phyloP scores from a whole-genome alignment of 2,329 filamentous ascomycete species.

The Parastagonospora nodorum region DNA sequence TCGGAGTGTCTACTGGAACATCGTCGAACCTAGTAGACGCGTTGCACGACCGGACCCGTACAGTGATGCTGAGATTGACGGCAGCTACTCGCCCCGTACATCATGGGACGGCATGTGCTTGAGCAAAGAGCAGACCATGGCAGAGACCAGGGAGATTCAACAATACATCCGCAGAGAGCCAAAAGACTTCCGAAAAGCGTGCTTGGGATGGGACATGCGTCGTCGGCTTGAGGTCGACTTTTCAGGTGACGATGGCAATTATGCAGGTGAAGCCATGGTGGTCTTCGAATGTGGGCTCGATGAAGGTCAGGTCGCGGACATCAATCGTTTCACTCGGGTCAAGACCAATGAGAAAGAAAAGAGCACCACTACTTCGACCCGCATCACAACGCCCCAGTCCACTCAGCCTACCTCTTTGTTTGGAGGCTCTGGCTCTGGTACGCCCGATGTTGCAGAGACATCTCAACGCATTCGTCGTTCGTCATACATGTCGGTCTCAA shows the following conservation, averaged over 20 bases:
- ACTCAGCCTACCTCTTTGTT: conserved; percentile 54
- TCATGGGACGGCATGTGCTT: conserved; percentile 76
- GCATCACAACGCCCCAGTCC: conserved; percentile 20
- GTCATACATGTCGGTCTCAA: conserved; percentile 43
- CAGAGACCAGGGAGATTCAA: conserved; percentile 83
- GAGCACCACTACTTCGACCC: conserved; percentile 19
- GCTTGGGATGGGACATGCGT: conserved; percentile 90
- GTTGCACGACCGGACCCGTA: conserved; percentile 73
- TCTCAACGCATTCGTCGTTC: conserved; percentile 33
- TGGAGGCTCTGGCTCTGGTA: conserved; percentile 48
- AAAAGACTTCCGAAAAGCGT: conserved; percentile 76
- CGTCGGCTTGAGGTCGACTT: conserved; percentile 87
- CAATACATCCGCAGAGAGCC: conserved; percentile 74
- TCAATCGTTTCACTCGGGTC: conserved; percentile 65
- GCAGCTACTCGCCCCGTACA: conserved; percentile 80
- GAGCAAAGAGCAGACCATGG: conserved; percentile 69
- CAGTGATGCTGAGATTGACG: conserved; percentile 65
- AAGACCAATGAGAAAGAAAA: conserved; percentile 45
- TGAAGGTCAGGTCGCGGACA: conserved; percentile 58
- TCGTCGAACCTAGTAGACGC: conserved; percentile 78
- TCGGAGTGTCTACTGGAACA: conserved; percentile 77
- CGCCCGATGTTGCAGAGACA: conserved; percentile 23
- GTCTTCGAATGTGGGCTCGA: conserved; percentile 75
- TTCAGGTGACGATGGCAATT: conserved; percentile 75
- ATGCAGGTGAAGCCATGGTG: conserved; percentile 76